Evolutionary conservation across 768 basidiomycete genomes (phyloP), one percentile per base, ranked within the genome.

Genomic region (Podaxis rugospora): DNA sequence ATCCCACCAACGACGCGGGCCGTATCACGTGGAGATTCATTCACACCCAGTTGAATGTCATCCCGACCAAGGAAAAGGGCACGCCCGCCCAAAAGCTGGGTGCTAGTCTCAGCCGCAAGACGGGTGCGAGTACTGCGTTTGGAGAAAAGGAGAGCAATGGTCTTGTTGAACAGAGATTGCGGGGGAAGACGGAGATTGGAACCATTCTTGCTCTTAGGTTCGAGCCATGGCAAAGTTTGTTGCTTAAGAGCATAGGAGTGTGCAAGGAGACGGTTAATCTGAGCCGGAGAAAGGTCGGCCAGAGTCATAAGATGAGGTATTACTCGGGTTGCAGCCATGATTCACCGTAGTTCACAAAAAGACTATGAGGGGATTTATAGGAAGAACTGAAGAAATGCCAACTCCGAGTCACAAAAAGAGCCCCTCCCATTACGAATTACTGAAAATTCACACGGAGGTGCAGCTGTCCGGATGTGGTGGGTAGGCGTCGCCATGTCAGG

Each of bases 31-130:
- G 85, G 71, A 28, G 79, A 84, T 81, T 99, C 97, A 73, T 97
- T 99, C 46, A 98, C 95, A 51, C 96, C 96, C 21, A 99, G 79
- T 67, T 99, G 97, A 57, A 98, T 95, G 70, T 98, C 97, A 2
- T 90, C 88, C 51, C 75, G 76, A 1, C 95, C 95, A 6, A 98
- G 79, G 73, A 98, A 99, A 66, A 98, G 81, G 0, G 96, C 87
- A 6, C 87, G 85, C 4, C 95, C 97, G 18, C 96, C 96, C 0
- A 99, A 83, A 11, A 93, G 73, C 1, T 79, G 69, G 0, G 90
- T 75, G 25, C 92, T 84, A 0, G 93, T 95, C 76, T 99, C 96
- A 6, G 90, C 88, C 1, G 93, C 83, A 5, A 98, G 73, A 11
- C 97, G 85, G 0, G 97, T 99, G 47, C 96, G 84, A 0, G 96